Base-by-base conservation (phyloP, 371 early-diverging fungal species). In the Edhazardia aedis region DNA sequence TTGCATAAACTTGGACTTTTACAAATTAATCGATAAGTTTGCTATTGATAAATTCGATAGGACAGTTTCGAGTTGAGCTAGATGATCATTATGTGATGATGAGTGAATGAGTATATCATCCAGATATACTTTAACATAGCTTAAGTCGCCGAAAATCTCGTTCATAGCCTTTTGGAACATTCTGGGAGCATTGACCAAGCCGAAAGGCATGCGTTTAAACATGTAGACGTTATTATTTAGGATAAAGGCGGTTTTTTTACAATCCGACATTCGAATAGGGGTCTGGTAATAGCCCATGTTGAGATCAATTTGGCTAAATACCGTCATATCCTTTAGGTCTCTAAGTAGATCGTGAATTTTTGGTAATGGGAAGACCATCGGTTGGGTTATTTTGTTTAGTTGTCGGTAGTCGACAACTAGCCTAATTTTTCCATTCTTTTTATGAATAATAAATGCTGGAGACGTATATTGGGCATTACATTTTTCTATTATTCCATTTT, bases 351-450 rank as follows among this genome's bases (percentile, higher is more conserved):
- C 48, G 6, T 42, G 24, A 4, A 53, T 3, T 37, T 25, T 19
- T 11, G 43, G 22, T 14, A 42, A 21, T n/a, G 39, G 11, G 27
- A 6, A 44, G n/a, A 27, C 43, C 7, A 23, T 21, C 19, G 16
- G 38, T 14, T 16, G 38, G 14, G 53, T 55, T 26, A 4, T 38
- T 2, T 50, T 1, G 37, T 56, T 56, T 26, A 56, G 25, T 26
- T 39, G 4, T 23, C 51, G 38, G 37, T 50, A 56, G 22, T 56
- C 43, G 2, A 56, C 36, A 4, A 50, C 44, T 27, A 48, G n/a
- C 29, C 57, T 48, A 12, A 48, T 7, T 6, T 4, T 27, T 4
- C 43, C 51, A 26, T 48, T 39, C 25, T 40, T 56, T 19, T 56
- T 56, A 18, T 18, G 30, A 9, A 53, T 26, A 1, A 21, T 14